A percentile compares a stretch with the other conserved stretches of the same genome.
phyloP scores from a whole-genome alignment of 2,329 filamentous ascomycete species.

The Aspergillus sp. region DNA sequence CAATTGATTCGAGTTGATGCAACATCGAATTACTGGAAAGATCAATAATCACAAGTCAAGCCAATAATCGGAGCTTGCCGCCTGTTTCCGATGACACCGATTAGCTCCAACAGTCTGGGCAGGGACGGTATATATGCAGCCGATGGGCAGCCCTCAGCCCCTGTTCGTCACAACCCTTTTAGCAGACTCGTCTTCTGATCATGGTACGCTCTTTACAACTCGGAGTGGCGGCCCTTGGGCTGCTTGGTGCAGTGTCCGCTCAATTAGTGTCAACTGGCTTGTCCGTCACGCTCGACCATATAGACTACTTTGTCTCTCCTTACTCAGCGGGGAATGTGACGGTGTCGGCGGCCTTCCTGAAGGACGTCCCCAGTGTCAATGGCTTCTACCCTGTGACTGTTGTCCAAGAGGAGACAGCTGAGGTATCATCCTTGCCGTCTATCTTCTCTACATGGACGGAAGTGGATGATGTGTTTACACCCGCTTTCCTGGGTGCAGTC shows the following conservation, averaged over 20 bases:
- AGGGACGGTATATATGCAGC: not conserved
- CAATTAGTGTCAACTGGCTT: slow-evolving; percentile 3
- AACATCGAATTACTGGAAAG: not conserved
- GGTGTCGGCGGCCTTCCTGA: not conserved
- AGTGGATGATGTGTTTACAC: slow-evolving; percentile 1
- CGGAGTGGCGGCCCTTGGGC: not conserved
- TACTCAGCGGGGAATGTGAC: slow-evolving; percentile 3
- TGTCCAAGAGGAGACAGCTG: not conserved
- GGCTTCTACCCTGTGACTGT: slow-evolving; percentile 3
- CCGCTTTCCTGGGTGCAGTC: not conserved
- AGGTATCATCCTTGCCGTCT: not conserved
- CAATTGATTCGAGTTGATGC: not conserved
- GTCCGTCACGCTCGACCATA: slow-evolving; percentile 4
- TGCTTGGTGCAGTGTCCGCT: not conserved
- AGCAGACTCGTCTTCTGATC: not conserved
- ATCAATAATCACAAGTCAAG: not conserved
- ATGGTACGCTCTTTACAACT: not conserved
- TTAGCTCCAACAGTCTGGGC: too few relatives aligned
- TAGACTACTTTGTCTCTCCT: slow-evolving; percentile 4
- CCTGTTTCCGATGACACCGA: too few relatives aligned
- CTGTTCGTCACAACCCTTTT: not conserved
- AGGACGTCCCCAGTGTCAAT: not conserved
- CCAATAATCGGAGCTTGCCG: not conserved
- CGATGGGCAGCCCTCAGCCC: not conserved
- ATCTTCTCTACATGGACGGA: not conserved